phyloP scores from a whole-genome alignment of 768 basidiomycete species.

The Pholiota molesta region DNA sequence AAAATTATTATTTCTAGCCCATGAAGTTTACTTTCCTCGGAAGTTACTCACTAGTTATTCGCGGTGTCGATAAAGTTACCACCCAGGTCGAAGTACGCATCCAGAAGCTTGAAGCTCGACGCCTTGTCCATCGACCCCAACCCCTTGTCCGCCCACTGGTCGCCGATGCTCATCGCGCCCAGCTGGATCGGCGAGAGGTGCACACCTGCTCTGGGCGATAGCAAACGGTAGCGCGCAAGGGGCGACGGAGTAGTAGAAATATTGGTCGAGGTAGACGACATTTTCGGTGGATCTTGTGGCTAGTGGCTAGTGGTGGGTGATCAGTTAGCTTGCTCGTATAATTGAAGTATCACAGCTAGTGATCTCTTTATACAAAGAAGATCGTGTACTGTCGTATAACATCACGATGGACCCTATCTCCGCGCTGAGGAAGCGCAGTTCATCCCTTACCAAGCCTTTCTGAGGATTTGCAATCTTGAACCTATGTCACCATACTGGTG shows the following conservation, averaged over 20 bases:
- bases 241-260: not conserved
- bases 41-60: constrained; percentile 39
- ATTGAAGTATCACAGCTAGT: too few species aligned
- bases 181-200: constrained; percentile 33
- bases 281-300: too few species aligned
- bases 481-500: too few species aligned
- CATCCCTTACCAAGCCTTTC: too few species aligned
- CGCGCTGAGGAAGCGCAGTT: too few species aligned
- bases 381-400: too few species aligned
- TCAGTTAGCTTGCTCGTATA: too few species aligned
- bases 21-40: not conserved
- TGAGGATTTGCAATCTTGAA: too few species aligned
- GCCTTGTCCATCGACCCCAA: constrained; percentile 45
- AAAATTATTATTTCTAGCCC: not conserved
- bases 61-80: constrained; percentile 55
- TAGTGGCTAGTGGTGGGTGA: too few species aligned
- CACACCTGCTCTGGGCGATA: constrained; percentile 33
- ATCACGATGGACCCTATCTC: too few species aligned
- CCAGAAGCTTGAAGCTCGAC: constrained; percentile 46
- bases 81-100: constrained; percentile 43
- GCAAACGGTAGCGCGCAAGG: constrained; percentile 28
- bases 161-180: constrained; percentile 46
- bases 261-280: not conserved
- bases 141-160: constrained; percentile 33
- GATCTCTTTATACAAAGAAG: too few species aligned